Evolutionary conservation across 257 asterid species (phyloP).

Genomic region (Solanum peruvianum): DNA sequence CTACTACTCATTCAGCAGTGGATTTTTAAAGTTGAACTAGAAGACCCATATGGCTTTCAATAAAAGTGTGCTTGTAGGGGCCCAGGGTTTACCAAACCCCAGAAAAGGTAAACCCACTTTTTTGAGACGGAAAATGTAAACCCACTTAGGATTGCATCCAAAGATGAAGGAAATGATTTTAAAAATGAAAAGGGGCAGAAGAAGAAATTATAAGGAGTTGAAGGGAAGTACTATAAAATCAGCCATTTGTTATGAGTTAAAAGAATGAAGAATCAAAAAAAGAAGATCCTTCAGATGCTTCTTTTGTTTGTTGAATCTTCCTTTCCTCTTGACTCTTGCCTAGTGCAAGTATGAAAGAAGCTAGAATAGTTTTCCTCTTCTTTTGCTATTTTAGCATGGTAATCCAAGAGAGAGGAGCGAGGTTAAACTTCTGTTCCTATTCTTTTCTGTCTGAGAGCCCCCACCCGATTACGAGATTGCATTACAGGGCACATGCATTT

Average conservation of each 20-base stretch:
- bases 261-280: background rate
- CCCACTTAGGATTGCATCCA: background rate
- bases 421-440: background rate
- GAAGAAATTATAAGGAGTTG: background rate
- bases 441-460: background rate
- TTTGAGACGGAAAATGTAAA: background rate
- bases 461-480: background rate
- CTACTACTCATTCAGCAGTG: background rate
- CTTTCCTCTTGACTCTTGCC: background rate
- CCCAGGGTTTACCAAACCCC: background rate
- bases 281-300: background rate
- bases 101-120: background rate
- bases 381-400: background rate
- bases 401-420: background rate
- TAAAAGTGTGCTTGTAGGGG: background rate
- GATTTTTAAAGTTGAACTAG: background rate
- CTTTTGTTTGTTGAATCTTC: background rate
- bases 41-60: background rate
- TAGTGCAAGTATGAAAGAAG: background rate
- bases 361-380: background rate
- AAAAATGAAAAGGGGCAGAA: background rate
- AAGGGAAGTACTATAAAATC: background rate
- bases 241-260: background rate
- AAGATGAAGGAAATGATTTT: background rate
- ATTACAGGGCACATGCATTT: background rate